Evolutionary conservation across 164 flowering plant genomes (phyloP).

Genomic region (Sedum album): DNA sequence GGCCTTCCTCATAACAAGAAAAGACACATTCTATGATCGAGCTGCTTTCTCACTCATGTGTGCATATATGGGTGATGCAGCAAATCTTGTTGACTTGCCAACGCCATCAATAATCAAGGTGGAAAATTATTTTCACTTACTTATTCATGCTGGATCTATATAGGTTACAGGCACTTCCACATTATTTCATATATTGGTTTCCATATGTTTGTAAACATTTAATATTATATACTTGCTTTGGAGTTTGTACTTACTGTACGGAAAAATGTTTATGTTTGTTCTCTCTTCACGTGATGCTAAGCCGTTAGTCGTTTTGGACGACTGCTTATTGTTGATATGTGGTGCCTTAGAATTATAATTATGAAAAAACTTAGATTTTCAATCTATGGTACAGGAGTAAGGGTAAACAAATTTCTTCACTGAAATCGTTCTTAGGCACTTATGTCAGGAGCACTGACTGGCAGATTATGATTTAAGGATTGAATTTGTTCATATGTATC

Average conservation of each 20-base stretch:
- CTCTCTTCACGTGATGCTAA: not conserved
- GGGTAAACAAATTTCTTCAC: not conserved
- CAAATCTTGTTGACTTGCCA: constrained; percentile 85
- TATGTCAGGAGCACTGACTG: not conserved
- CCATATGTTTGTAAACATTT: too few species aligned
- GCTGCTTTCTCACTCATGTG: constrained; percentile 87
- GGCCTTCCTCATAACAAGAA: constrained; percentile 92
- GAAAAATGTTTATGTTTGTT: too few species aligned
- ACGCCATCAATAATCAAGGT: constrained; percentile 89
- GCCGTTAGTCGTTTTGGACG: not conserved
- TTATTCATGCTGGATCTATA: not conserved
- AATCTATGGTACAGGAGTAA: not conserved
- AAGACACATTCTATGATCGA: constrained; percentile 95
- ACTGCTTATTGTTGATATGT: too few species aligned
- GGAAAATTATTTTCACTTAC: constrained; percentile 3
- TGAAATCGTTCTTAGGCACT: too few species aligned
- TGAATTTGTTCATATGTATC: not conserved
- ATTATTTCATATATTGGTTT: too few species aligned
- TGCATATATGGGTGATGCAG: constrained; percentile 87
- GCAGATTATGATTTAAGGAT: not conserved
- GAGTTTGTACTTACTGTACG: not conserved
- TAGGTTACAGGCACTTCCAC: not conserved
- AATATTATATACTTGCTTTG: constrained; percentile 31
- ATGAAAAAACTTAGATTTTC: constrained; percentile 59
- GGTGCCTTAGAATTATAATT: too few species aligned